These are phyloP conservation scores for Solanum virginianum DNA, from an alignment of 257 asterid genomes.

Conservation along the genomic window DNA sequence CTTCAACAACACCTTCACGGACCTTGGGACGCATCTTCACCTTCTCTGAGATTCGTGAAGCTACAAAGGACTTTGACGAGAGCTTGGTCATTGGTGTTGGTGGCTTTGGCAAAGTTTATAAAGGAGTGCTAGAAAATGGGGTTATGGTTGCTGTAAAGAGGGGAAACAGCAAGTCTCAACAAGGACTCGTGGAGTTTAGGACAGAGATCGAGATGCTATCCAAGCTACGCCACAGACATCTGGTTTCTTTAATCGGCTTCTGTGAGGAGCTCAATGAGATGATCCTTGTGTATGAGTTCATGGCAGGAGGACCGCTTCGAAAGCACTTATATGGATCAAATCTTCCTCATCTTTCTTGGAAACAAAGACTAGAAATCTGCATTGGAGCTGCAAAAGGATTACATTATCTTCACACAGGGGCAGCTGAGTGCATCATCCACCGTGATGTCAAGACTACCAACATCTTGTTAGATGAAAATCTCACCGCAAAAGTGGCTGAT, in stretches of 20 bases:
- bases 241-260: constrained; percentile 18
- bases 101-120: constrained; percentile 21
- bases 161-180: constrained; percentile 20
- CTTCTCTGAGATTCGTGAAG: constrained; percentile 18
- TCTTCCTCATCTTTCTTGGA: constrained; percentile 10
- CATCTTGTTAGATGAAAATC: constrained; percentile 15
- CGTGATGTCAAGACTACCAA: constrained; percentile 25
- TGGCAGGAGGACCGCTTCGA: constrained; percentile 22
- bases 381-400: constrained; percentile 25
- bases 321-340: constrained; percentile 16
- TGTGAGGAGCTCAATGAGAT: constrained; percentile 23
- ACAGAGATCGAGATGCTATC: constrained; percentile 26
- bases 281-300: constrained; percentile 26
- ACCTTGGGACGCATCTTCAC: constrained; percentile 4
- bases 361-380: constrained; percentile 23
- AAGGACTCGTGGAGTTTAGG: constrained; percentile 17
- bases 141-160: constrained; percentile 18
- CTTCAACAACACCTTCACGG: constrained; percentile 12
- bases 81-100: constrained; percentile 21
- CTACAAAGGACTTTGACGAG: constrained; percentile 17
- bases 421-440: constrained; percentile 16
- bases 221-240: constrained; percentile 20
- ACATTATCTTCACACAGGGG: constrained; percentile 24
- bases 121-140: constrained; percentile 16
- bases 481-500: constrained; percentile 20